Base-by-base conservation (phyloP, 176 grass and related monocot genomes). In the Aechmea fasciata region DNA sequence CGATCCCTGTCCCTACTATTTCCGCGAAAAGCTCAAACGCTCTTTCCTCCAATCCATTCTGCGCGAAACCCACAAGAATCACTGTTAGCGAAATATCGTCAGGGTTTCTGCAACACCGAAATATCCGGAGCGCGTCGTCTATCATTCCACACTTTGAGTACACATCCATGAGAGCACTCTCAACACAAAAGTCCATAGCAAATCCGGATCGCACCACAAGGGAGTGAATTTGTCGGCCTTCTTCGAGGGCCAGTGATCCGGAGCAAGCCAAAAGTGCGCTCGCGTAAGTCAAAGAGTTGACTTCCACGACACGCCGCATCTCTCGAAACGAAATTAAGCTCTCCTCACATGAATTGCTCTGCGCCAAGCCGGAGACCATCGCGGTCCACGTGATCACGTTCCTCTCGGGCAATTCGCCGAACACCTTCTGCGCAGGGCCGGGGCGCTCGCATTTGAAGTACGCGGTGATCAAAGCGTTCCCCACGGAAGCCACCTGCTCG, bases 371-470 rank as follows among this genome's bases (percentile, higher is more conserved):
- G 0, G 86, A 96, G 66, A 96, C 59, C 81, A 96, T 87, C 0
- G 88, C 89, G 2, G 93, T 92, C 93, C 93, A 92, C 2, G 88
- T 92, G 67, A 97, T 78, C 57, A 90, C 81, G 23, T 97, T 97
- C 79, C 79, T 85, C 2, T 79, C 79, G 0, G 3, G 15, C 79
- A 90, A 84, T n/a, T 57, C 61, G 3, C 66, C 47, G 25, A 97
- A 97, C 74, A 75, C 77, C 71, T 51, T 78, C 11, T 70, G 70
- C 28, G 93, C 86, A 0, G 70, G 83, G 19, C 8, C 66, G 0
- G 79, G 81, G 12, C 71, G 81, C 47, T 79, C 61, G 8, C 79
- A 83, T 68, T 81, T 75, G 13, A 92, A 87, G 74, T 96, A 96
- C 15, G 73, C 82, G 2, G 78, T 87, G 25, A 87, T 52, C 12